Conservation (phyloP, 805 yeast genomes). For the Scheffersomyces ergatensis region DNA sequence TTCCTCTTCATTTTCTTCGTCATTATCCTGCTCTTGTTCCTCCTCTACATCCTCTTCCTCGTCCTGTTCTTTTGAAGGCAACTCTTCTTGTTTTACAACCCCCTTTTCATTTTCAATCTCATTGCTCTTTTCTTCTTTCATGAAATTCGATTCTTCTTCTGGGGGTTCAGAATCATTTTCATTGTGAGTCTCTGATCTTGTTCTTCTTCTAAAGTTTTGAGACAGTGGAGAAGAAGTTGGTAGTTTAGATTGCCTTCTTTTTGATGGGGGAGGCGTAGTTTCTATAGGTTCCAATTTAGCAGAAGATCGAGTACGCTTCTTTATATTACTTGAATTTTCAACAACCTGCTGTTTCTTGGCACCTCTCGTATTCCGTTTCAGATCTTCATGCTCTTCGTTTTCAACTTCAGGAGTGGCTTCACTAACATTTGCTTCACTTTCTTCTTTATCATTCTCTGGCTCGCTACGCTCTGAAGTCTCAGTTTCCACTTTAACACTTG, state of each 20-base stretch:
- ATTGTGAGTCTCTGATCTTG: slow-evolving; percentile 1
- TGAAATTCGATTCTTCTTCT: background rate
- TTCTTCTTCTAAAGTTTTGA: slow-evolving; percentile 1
- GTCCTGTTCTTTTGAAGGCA: background rate
- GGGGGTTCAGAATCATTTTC: background rate
- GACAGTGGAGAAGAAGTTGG: slow-evolving; percentile 10
- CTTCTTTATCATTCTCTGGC: slow-evolving; percentile 2
- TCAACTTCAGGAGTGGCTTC: slow-evolving; percentile 5
- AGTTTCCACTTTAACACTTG: background rate
- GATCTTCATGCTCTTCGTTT: slow-evolving; percentile 5
- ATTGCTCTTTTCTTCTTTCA: background rate
- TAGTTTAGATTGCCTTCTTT: slow-evolving; percentile 9
- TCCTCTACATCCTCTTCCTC: slow-evolving; percentile 2
- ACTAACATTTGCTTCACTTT: slow-evolving; percentile 1
- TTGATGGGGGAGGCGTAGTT: slow-evolving; percentile 7
- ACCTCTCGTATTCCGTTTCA: slow-evolving; percentile 7
- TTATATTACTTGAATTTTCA: slow-evolving; percentile 7
- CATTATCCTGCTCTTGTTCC: background rate
- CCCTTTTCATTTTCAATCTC: no score
- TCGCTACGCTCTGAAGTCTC: background rate
- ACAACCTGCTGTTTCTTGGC: slow-evolving; percentile 5
- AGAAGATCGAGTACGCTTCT: slow-evolving; percentile 13
- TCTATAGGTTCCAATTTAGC: slow-evolving; percentile 6
- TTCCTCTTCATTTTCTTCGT: background rate
- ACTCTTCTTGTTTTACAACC: no score